Conservation (phyloP, 305 asterid species). For the Rubia peregrina region DNA sequence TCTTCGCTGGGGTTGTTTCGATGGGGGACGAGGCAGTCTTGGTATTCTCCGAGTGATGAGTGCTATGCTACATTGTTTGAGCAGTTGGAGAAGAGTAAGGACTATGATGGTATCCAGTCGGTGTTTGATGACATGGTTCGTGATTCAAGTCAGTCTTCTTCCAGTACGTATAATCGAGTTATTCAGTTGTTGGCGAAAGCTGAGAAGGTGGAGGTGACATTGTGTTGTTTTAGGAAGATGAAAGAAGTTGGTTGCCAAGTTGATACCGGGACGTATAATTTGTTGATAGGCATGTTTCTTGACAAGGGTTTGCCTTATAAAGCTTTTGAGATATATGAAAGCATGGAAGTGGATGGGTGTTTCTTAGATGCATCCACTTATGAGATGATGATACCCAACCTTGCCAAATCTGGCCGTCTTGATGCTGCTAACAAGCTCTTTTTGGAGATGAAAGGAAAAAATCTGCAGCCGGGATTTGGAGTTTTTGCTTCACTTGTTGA, state of each 20-base stretch:
- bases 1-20: conserved; percentile 75
- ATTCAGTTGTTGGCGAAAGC: conserved; percentile 82
- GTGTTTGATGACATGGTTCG: conserved; percentile 83
- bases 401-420: conserved; percentile 88
- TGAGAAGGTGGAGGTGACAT: conserved; percentile 86
- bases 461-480: conserved; percentile 31
- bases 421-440: conserved; percentile 64
- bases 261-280: conserved; percentile 69
- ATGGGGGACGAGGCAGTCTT: conserved; percentile 92
- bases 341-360: conserved; percentile 74
- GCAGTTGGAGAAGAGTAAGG: conserved; percentile 58
- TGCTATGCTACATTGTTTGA: conserved; percentile 66
- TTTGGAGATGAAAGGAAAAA: conserved; percentile 43
- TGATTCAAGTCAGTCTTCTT: conserved; percentile 45
- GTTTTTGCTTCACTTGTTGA: conserved; percentile 40
- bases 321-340: conserved; percentile 89
- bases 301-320: conserved; percentile 80
- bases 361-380: conserved; percentile 70
- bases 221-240: conserved; percentile 91
- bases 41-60: conserved; percentile 70
- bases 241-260: conserved; percentile 70
- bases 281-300: conserved; percentile 71
- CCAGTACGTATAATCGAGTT: conserved; percentile 67
- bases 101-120: conserved; percentile 77
- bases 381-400: conserved; percentile 83